phyloP scores from a whole-genome alignment of 495 filamentous ascomycete genomes.

The Chaetomium tenue region DNA sequence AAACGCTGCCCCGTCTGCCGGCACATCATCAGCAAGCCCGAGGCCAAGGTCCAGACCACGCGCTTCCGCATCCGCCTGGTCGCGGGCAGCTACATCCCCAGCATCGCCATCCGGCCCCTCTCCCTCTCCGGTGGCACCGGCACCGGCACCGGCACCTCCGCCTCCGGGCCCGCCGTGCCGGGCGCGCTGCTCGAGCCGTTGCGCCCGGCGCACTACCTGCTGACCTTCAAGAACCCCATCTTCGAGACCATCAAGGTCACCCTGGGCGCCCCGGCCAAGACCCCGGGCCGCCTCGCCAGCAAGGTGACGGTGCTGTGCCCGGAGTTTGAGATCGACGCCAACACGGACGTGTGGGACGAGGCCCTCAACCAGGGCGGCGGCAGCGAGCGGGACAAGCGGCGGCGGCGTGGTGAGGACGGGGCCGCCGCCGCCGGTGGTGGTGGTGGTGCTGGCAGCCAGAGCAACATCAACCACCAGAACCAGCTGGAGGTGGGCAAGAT shows the following conservation, averaged over 20 bases:
- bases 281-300: constrained; percentile 71
- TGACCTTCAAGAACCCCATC: constrained; percentile 89
- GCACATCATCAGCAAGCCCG: constrained; percentile 94
- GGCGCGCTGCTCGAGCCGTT: constrained; percentile 57
- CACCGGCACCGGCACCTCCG: constrained; percentile 17
- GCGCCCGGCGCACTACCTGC: constrained; percentile 73
- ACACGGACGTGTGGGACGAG: constrained; percentile 95
- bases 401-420: constrained; percentile 40
- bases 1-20: constrained; percentile 91
- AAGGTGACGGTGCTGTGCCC: constrained; percentile 92
- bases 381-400: constrained; percentile 32
- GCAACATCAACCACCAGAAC: constrained; percentile 41
- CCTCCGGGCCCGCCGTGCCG: constrained; percentile 1
- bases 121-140: constrained; percentile 38
- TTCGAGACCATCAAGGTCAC: constrained; percentile 87
- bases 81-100: constrained; percentile 84
- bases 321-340: constrained; percentile 91
- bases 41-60: constrained; percentile 79
- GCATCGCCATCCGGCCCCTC: constrained; percentile 67
- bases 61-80: constrained; percentile 87
- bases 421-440: constrained; percentile 23
- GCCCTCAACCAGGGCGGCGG: constrained; percentile 58
- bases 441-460: constrained; percentile 38
- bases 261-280: constrained; percentile 77
- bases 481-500: constrained; percentile 88